Conservation (phyloP, 2,329 filamentous ascomycete species). For the Hymenoscyphus scutula region DNA sequence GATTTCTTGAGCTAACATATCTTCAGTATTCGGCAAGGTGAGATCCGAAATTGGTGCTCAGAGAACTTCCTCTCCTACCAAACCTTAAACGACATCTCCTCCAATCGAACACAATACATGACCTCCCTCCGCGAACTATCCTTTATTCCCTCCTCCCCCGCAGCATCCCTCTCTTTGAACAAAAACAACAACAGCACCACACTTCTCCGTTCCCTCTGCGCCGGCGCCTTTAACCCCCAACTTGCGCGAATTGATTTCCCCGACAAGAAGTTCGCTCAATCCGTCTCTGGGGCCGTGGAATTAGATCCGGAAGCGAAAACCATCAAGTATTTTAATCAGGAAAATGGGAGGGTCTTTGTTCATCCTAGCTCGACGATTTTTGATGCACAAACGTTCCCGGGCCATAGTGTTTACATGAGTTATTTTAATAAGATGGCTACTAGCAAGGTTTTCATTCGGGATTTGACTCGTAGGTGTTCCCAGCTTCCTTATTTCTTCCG, state of each 20-base stretch:
- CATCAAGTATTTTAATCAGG: slow-evolving; percentile 89
- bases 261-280: slow-evolving; percentile 90
- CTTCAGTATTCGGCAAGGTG: slow-evolving; percentile 50
- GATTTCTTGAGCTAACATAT: slow-evolving; percentile 16
- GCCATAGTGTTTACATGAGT: slow-evolving; percentile 72
- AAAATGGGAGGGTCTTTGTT: slow-evolving; percentile 85
- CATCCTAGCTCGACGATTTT: slow-evolving; percentile 89
- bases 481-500: too few relatives aligned
- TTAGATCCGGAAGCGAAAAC: slow-evolving; percentile 87
- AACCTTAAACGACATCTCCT: slow-evolving; percentile 82
- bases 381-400: slow-evolving; percentile 73
- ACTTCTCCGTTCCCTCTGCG: slow-evolving; percentile 40
- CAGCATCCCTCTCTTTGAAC: slow-evolving; percentile 40
- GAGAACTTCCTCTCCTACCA: slow-evolving; percentile 81
- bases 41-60: slow-evolving; percentile 75
- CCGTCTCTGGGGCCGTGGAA: slow-evolving; percentile 84
- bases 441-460: slow-evolving; percentile 85
- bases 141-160: slow-evolving; percentile 55
- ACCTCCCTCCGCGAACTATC: slow-evolving; percentile 82
- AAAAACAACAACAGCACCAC: slow-evolving; percentile 45
- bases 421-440: slow-evolving; percentile 94
- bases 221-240: slow-evolving; percentile 65
- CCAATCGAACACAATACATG: slow-evolving; percentile 82
- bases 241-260: slow-evolving; percentile 90
- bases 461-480: slow-evolving; percentile 84